Evolutionary conservation across 768 basidiomycete genomes (phyloP).

Genomic region (Amanita brunnescens): DNA sequence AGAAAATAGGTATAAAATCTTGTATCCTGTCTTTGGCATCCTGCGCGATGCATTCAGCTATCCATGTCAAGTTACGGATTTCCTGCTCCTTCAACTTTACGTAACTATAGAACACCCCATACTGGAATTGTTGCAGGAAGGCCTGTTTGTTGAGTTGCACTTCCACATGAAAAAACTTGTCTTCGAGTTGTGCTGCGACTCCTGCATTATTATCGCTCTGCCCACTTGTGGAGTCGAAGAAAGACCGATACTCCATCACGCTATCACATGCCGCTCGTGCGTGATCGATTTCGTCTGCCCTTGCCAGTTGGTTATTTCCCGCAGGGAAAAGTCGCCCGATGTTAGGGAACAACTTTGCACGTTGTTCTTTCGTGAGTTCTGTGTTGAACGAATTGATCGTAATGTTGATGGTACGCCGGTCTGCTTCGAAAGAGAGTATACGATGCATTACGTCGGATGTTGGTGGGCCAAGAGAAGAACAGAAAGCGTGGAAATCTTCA

Average conservation of each 20-base stretch:
- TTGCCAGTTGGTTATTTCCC: constrained; percentile 89
- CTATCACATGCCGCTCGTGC: constrained; percentile 83
- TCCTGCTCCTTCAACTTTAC: constrained; percentile 90
- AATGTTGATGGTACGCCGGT: constrained; percentile 94
- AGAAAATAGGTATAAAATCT: constrained; percentile 90
- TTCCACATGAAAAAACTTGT: constrained; percentile 90
- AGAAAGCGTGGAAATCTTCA: constrained; percentile 91
- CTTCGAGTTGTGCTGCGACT: constrained; percentile 69
- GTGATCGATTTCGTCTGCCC: constrained; percentile 92
- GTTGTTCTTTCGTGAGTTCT: constrained; percentile 89
- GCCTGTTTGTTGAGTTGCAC: constrained; percentile 91
- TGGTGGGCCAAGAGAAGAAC: constrained; percentile 68
- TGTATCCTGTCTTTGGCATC: constrained; percentile 93
- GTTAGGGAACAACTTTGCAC: constrained; percentile 88
- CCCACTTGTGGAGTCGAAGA: constrained; percentile 50
- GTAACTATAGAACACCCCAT: constrained; percentile 87
- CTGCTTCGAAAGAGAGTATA: constrained; percentile 93
- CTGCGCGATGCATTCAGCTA: constrained; percentile 97
- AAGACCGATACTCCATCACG: constrained; percentile 81
- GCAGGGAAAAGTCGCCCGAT: constrained; percentile 92
- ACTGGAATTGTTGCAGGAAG: constrained; percentile 96
- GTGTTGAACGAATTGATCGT: constrained; percentile 99
- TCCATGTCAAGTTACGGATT: constrained; percentile 84
- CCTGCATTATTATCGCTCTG: constrained; percentile 31
- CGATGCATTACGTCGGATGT: constrained; percentile 88